Percentiles rank a stretch among this genome's conserved stretches.
phyloP scores from a whole-genome alignment of 1,284 basidiomycete genomes.

The Peniophora sp. region DNA sequence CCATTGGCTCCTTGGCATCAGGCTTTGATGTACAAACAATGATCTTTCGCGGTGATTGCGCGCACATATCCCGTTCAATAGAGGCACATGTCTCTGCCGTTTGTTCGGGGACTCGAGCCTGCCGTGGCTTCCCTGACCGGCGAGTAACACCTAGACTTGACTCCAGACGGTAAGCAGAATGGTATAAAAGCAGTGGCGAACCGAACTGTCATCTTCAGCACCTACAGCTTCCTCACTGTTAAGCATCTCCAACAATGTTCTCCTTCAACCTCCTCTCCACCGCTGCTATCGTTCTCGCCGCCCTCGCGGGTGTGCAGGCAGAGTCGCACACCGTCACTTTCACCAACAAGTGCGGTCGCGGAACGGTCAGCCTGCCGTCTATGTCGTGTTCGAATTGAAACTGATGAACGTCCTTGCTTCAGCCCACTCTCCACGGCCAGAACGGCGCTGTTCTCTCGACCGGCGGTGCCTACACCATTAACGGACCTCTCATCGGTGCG shows the following conservation, averaged over 20 bases:
- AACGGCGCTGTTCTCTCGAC: neutral
- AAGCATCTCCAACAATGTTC: neutral
- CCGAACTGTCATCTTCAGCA: too few species aligned
- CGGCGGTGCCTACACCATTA: neutral
- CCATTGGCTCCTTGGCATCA: too few species aligned
- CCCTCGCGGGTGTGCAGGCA: neutral
- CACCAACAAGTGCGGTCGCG: neutral
- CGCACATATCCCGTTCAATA: too few species aligned
- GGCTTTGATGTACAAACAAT: too few species aligned
- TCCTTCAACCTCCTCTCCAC: neutral
- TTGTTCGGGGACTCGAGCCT: too few species aligned
- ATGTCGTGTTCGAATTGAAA: too few species aligned
- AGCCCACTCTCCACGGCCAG: neutral
- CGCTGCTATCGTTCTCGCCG: neutral
- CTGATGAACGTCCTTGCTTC: neutral
- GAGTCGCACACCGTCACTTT: slow-evolving; percentile 1
- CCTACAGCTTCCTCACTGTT: neutral
- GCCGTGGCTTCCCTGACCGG: too few species aligned
- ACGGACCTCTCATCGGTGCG: neutral
- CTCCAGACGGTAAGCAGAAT: too few species aligned
- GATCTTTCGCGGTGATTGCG: too few species aligned
- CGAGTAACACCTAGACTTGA: too few species aligned
- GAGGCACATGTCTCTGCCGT: too few species aligned
- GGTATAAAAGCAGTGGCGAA: too few species aligned
- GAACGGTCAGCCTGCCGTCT: neutral